Percentiles rank a stretch among this genome's conserved stretches.
These are phyloP conservation scores for Tubosaeta sp. DNA, from an alignment of 768 basidiomycete genomes.

Conservation along the genomic window DNA sequence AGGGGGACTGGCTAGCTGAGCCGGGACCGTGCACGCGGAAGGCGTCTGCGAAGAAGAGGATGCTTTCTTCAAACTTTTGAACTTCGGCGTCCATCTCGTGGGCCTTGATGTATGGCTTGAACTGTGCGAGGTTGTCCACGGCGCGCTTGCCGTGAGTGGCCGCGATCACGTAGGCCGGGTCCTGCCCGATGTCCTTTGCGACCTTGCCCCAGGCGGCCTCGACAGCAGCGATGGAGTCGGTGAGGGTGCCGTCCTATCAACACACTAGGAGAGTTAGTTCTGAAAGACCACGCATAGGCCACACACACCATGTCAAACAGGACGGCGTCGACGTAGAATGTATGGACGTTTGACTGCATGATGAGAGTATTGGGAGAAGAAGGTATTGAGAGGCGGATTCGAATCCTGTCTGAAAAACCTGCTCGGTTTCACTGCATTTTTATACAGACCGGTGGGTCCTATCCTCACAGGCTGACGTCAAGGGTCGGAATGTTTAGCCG, in stretches of 20 bases:
- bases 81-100: slow-evolving; percentile 59
- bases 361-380: background rate
- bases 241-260: slow-evolving; percentile 62
- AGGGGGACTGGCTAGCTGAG: slow-evolving; percentile 26
- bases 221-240: slow-evolving; percentile 69
- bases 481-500: slow-evolving; percentile 16
- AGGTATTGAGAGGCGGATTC: background rate
- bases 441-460: slow-evolving; percentile 11
- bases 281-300: slow-evolving; percentile 1
- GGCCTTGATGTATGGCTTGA: slow-evolving; percentile 51
- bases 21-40: slow-evolving; percentile 42
- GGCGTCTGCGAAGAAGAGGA: slow-evolving; percentile 64
- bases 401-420: slow-evolving; percentile 10
- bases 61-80: slow-evolving; percentile 57
- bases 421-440: slow-evolving; percentile 13
- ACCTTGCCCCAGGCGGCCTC: slow-evolving; percentile 76
- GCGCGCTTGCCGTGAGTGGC: slow-evolving; percentile 79
- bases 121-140: slow-evolving; percentile 63
- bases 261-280: slow-evolving; percentile 24
- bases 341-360: slow-evolving; percentile 27
- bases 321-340: slow-evolving; percentile 53
- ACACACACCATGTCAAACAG: slow-evolving; percentile 62
- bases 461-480: slow-evolving; percentile 25
- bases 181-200: slow-evolving; percentile 63
- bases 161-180: slow-evolving; percentile 62